Evolutionary conservation across 495 filamentous ascomycete genomes (phyloP).

Genomic region (Penicillium steckii): DNA sequence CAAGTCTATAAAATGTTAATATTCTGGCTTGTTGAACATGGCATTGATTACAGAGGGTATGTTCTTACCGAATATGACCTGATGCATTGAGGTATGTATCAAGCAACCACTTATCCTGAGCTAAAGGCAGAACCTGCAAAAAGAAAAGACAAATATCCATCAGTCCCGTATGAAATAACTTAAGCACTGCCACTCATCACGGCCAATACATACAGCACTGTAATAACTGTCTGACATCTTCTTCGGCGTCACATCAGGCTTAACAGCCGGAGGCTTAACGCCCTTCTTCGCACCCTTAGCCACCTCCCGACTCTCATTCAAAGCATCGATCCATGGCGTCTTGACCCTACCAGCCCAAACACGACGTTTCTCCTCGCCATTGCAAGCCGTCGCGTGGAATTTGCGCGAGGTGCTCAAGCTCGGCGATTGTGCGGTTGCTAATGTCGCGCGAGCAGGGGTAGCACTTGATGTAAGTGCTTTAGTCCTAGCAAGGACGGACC

Average conservation of each 20-base stretch:
- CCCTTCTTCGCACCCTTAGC: conserved; percentile 26
- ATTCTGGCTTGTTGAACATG: neutral
- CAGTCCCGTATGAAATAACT: neutral
- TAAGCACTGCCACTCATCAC: too few species aligned
- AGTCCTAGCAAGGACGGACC: conserved; percentile 12
- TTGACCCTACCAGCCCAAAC: conserved; percentile 49
- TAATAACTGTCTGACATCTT: conserved; percentile 66
- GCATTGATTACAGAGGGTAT: neutral
- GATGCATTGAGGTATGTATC: conserved; percentile 68
- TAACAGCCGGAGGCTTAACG: conserved; percentile 26
- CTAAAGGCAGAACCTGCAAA: conserved; percentile 59
- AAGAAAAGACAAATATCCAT: conserved; percentile 14
- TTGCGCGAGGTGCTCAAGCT: conserved; percentile 17
- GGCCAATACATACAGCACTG: conserved; percentile 53
- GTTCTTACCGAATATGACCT: conserved; percentile 57
- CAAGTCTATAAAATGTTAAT: conserved; percentile 46
- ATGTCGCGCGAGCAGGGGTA: conserved; percentile 11
- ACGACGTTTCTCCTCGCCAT: conserved; percentile 15
- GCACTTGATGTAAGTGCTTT: conserved; percentile 8
- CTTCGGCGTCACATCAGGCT: conserved; percentile 57
- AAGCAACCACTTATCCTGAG: conserved; percentile 67
- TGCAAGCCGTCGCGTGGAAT: conserved; percentile 30
- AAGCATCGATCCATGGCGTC: conserved; percentile 69
- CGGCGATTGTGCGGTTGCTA: conserved; percentile 7
- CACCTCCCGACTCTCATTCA: conserved; percentile 51